Base-by-base conservation (phyloP, 768 basidiomycete genomes). In the Rhizopogon vulgaris region DNA sequence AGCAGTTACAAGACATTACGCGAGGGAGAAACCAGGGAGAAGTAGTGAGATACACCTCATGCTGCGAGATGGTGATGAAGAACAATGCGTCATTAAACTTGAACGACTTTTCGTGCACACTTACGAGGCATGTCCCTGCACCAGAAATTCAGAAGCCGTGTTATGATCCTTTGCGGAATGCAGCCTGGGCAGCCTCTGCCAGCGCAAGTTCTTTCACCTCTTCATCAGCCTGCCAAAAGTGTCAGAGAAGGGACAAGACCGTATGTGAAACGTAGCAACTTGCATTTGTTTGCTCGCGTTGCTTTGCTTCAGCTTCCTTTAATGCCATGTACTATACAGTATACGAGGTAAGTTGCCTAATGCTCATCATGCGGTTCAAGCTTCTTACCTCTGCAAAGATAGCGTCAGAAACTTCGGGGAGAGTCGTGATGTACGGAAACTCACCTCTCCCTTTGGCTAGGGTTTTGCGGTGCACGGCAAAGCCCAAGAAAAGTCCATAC, bases 401-500 rank as follows among this genome's bases (percentile, higher is more conserved):
- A 17, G 24, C 9, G 10, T 46, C 24, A 46, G 27, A 49, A 49
- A 39, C 3, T 17, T 49, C 4, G 22, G 14, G 3, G 9, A 32
- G 14, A 46, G 9, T 15, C 14, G 34, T 14, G 37, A 7, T 30
- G 38, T 4, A 41, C 11, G 38, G 12, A 10, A 17, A 52, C 68
- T 24, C 30, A 68, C 67, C 67, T 64, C 52, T 60, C 22, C 67
- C 67, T 52, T 64, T 68, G 45, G 54, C 25, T 55, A 68, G 61
- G 41, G 68, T 60, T 25, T 68, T 66, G 9, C 47, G 56, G 24
- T 68, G 67, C 9, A 68, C 63, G 15, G 63, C 62, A 52, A 65
- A 67, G 12, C 68, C 67, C 32, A 68, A 42, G 53, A 67, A 68
- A 17, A 68, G 10, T 38, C 67, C 67, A 24, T 69, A 69, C 9